These are phyloP conservation scores for Septoria petroselini DNA, from an alignment of 2,329 filamentous ascomycete genomes.

Conservation along the genomic window DNA sequence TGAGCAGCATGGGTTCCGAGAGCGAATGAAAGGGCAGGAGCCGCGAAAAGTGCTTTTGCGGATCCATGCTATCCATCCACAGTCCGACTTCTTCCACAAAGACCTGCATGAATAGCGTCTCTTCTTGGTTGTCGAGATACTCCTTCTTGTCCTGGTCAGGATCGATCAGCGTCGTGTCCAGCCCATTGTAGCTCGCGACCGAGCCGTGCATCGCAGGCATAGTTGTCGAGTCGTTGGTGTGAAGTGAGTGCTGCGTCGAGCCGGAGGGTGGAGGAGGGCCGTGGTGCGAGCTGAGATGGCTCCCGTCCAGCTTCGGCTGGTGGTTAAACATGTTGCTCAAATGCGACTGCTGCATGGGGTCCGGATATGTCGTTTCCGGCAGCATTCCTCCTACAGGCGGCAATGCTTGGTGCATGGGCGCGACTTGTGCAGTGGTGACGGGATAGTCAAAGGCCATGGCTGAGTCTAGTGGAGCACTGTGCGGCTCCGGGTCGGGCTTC, in stretches of 20 bases:
- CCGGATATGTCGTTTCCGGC: conserved; percentile 45
- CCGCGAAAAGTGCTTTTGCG: conserved; percentile 77
- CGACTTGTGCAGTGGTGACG: conserved; percentile 11
- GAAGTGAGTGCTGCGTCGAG: conserved; percentile 28
- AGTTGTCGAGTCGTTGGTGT: conserved; percentile 24
- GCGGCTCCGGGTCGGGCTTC: conserved; percentile 12
- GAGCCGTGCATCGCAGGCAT: conserved; percentile 29
- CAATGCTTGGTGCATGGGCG: conserved; percentile 47
- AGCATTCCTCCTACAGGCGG: conserved; percentile 52
- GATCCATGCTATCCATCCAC: conserved; percentile 93
- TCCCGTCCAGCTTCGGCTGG: conserved; percentile 33
- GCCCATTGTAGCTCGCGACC: conserved; percentile 40
- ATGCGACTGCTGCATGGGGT: conserved; percentile 32
- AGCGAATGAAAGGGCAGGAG: conserved; percentile 80
- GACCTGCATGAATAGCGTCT: conserved; percentile 84
- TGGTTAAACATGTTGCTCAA: conserved; percentile 43
- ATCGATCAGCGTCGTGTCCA: conserved; percentile 36
- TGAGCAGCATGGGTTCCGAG: conserved; percentile 80
- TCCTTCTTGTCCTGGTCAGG: conserved; percentile 52
- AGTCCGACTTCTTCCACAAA: conserved; percentile 86
- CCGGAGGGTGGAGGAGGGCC: conserved; percentile 23
- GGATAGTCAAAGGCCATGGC: conserved; percentile 29
- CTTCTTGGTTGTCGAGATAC: conserved; percentile 70
- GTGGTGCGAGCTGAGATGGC: conserved; percentile 29
- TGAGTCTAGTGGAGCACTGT: conserved; percentile 31